Conservation (phyloP, 164 flowering plant species). For the Santalum album region DNA sequence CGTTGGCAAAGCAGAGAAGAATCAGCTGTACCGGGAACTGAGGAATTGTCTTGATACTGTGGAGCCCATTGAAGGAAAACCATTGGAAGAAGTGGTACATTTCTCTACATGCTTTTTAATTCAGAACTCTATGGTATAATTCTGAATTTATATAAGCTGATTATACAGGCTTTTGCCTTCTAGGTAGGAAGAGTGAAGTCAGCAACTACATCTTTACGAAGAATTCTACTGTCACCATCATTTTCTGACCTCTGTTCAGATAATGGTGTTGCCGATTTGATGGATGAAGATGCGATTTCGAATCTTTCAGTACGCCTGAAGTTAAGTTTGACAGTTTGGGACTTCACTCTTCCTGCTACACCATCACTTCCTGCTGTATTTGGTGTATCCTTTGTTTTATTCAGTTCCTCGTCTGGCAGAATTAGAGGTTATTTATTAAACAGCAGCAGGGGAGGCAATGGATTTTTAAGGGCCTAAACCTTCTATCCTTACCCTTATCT, state of each 20-base stretch:
- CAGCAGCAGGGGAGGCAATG: no score
- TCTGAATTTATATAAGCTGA: constrained; percentile 5
- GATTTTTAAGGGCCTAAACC: no score
- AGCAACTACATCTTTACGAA: constrained; percentile 53
- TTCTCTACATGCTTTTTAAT: background rate
- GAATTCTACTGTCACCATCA: constrained; percentile 50
- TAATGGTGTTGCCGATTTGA: constrained; percentile 68
- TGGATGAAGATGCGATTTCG: constrained; percentile 79
- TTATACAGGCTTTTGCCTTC: constrained; percentile 18
- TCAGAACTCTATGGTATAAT: background rate
- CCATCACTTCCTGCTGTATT: constrained; percentile 98
- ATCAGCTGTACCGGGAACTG: constrained; percentile 49
- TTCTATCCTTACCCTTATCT: no score
- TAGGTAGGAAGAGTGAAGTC: constrained; percentile 71
- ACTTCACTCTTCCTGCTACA: constrained; percentile 69
- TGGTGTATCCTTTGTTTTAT: constrained; percentile 75
- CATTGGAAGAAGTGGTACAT: constrained; percentile 56
- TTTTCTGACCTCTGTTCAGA: constrained; percentile 64
- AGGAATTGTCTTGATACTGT: constrained; percentile 49
- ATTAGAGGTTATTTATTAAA: no score
- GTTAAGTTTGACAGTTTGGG: constrained; percentile 85
- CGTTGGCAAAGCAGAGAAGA: constrained; percentile 52
- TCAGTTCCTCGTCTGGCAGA: no score
- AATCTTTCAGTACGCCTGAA: constrained; percentile 65
- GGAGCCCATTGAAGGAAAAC: constrained; percentile 53